phyloP scores from a whole-genome alignment of 1,284 basidiomycete species.

The Termitomyces sp. region DNA sequence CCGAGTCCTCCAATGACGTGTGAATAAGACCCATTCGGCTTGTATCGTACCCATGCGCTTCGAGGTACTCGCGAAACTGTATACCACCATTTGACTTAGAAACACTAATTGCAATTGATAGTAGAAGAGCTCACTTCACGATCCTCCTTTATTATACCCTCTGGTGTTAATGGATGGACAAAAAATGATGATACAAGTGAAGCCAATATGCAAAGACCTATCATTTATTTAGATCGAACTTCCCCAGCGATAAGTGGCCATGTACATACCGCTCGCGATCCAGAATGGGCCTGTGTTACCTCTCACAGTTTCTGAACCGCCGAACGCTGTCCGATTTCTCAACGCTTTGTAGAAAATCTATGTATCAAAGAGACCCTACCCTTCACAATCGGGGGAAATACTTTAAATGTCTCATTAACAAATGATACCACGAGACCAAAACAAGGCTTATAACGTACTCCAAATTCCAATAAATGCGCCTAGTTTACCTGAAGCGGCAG shows the following conservation, averaged over 20 bases:
- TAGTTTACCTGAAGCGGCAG: conserved; percentile 87
- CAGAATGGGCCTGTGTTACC: conserved; percentile 81
- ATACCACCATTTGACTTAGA: background rate
- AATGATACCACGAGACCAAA: too few species aligned
- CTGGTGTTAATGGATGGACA: too few species aligned
- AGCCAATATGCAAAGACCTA: too few species aligned
- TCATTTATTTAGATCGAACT: too few species aligned
- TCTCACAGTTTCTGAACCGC: conserved; percentile 39
- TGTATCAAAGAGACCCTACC: conserved; percentile 28
- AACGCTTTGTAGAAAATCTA: conserved; percentile 6
- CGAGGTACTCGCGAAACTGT: conserved; percentile 78
- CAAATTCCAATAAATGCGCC: conserved; percentile 83
- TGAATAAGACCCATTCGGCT: conserved; percentile 50
- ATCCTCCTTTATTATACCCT: too few species aligned
- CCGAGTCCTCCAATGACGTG: background rate
- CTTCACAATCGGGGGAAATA: conserved; percentile 64
- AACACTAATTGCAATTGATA: background rate
- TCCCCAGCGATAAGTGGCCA: background rate
- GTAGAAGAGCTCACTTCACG: conserved; percentile 33
- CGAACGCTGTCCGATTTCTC: conserved; percentile 44
- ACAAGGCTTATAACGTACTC: conserved; percentile 36
- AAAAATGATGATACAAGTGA: too few species aligned
- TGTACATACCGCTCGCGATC: conserved; percentile 55
- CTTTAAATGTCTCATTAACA: conserved; percentile 29
- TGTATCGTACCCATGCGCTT: conserved; percentile 72